A percentile compares a stretch with the other conserved stretches of the same genome.
Evolutionary conservation across 2,329 filamentous ascomycete species (phyloP).

Genomic region (Aspergillus novoparasiticus): DNA sequence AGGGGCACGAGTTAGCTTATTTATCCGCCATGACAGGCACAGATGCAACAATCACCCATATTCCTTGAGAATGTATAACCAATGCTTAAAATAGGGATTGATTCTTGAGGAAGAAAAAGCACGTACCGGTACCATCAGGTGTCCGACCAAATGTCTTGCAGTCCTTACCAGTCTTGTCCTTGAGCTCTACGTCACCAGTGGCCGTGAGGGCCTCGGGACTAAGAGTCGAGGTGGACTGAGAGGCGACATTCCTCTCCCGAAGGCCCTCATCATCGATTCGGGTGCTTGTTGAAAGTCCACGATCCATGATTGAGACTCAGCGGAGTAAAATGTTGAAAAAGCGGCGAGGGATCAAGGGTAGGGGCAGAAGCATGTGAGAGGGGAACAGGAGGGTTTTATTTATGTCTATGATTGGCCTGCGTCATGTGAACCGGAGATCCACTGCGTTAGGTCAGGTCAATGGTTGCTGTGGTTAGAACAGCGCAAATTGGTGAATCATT

Average conservation of each 20-base stretch:
- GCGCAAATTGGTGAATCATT: not conserved
- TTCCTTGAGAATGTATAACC: not conserved
- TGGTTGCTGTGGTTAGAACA: not conserved
- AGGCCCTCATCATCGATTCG: conserved; percentile 44
- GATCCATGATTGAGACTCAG: conserved; percentile 36
- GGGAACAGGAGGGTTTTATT: conserved; percentile 4
- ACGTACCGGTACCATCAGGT: conserved; percentile 84
- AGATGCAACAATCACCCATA: not conserved
- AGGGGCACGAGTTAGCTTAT: conserved; percentile 19
- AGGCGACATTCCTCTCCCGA: conserved; percentile 49
- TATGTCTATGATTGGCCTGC: conserved; percentile 19
- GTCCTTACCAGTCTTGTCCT: conserved; percentile 53
- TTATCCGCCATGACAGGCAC: not conserved
- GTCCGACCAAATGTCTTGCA: conserved; percentile 90
- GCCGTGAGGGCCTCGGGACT: conserved; percentile 48
- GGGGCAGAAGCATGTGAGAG: conserved; percentile 24
- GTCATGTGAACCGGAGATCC: conserved; percentile 16
- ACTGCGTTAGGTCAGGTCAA: not conserved
- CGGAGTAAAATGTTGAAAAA: conserved; percentile 24
- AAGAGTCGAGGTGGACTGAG: conserved; percentile 46
- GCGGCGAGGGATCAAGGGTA: conserved; percentile 6
- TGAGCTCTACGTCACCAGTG: conserved; percentile 43
- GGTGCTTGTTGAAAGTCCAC: conserved; percentile 41
- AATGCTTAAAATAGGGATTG: not conserved
- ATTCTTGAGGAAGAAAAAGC: conserved; percentile 9